A percentile compares a stretch with the other conserved stretches of the same genome.
phyloP scores from a whole-genome alignment of 2,329 filamentous ascomycete genomes.

The Plectosphaerella cucumerina region DNA sequence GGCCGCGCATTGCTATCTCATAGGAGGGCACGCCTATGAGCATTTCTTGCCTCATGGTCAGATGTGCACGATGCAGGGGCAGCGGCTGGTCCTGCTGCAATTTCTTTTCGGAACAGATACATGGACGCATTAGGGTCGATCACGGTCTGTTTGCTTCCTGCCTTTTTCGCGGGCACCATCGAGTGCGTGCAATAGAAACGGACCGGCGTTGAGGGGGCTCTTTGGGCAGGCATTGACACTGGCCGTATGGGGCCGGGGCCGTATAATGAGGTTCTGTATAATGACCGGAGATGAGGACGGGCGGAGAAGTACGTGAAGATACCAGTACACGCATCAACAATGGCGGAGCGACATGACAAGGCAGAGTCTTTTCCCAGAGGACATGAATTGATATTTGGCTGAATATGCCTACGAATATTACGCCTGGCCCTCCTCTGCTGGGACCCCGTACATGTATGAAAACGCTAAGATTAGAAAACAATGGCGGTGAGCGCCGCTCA shows the following conservation, averaged over 20 bases:
- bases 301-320: too few relatives aligned
- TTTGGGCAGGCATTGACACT: too few relatives aligned
- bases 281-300: too few relatives aligned
- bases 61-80: neutral
- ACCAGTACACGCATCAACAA: neutral
- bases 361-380: neutral
- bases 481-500: conserved; percentile 9
- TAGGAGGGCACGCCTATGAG: neutral
- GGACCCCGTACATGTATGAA: neutral
- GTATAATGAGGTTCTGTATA: too few relatives aligned
- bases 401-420: neutral
- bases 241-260: too few relatives aligned
- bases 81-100: neutral
- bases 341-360: neutral
- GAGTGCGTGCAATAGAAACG: too few relatives aligned
- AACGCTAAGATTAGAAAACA: neutral
- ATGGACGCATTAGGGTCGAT: conserved; percentile 2
- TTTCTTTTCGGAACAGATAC: neutral
- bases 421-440: neutral
- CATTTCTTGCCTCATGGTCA: neutral
- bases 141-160: conserved; percentile 1
- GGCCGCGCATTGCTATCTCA: neutral
- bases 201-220: too few relatives aligned
- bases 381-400: neutral
- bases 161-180: too few relatives aligned